Evolutionary conservation across 768 basidiomycete genomes (phyloP), one percentile per base, ranked within the genome.

Genomic region (Tylopilus plumbeoviolaceoides): DNA sequence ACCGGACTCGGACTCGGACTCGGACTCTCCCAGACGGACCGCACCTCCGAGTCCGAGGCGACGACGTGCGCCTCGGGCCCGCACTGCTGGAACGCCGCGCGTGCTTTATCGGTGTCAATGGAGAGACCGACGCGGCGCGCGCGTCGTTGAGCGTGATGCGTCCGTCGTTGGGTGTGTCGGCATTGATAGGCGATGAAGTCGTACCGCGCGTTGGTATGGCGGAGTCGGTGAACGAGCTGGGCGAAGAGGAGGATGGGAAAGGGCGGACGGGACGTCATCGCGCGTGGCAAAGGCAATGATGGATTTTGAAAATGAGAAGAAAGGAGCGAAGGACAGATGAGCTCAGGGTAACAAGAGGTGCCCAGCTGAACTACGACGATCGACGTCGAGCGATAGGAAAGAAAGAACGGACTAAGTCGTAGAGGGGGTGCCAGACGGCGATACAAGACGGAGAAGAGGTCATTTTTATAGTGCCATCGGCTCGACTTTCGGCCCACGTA

Each of bases 121-220:
- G 53, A 58, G 31, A 84, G 77, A 27, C 75, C 71, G n/a, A 77
- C 72, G 14, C 54, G 53, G 12, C 54, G 58, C 5, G 83, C 83
- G 23, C 69, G 76, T n/a, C 63, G 71, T 50, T 74, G 76, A 10
- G 83, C 83, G 59, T 78, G 78, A 54, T 72, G 57, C 0, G 77
- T 77, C 15, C 70, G 73, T 9, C 44, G 64, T 6, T 67, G 63
- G 4, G 67, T 53, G 21, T 57, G 58, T 45, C 80, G 78, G 23
- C 71, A 62, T 36, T 63, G 60, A 30, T 63, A 61, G 3, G 80
- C 78, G 49, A 78, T 63, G 18, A 55, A 58, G 30, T 58, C 39
- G 63, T 77, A 75, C 44, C 70, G 74, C 4, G 57, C 61, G 63
- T 81, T 82, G 42, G 81, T 70, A 25, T 60, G 54, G 17, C 71